These are phyloP conservation scores for Ceratocystis destructans DNA, from an alignment of 2,329 filamentous ascomycete species.

Conservation along the genomic window DNA sequence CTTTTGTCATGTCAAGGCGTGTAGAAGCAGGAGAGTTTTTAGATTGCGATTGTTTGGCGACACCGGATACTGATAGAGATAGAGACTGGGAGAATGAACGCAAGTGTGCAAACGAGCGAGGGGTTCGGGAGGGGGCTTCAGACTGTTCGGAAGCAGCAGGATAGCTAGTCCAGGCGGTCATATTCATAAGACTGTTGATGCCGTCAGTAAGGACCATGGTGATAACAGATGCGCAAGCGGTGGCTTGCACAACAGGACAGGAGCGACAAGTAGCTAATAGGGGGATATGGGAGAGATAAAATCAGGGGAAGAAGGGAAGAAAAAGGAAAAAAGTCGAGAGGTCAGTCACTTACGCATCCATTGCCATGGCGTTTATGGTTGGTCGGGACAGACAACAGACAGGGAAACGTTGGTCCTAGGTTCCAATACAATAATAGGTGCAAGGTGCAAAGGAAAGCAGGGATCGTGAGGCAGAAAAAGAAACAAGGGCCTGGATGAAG, in stretches of 20 bases:
- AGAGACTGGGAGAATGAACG: conserved; percentile 17
- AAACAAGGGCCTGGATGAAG: conserved; percentile 2
- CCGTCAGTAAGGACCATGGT: conserved; percentile 16
- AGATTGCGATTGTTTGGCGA: not conserved
- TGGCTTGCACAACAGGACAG: not conserved
- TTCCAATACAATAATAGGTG: conserved; percentile 4
- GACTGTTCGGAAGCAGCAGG: conserved; percentile 9
- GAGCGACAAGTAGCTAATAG: too few relatives aligned
- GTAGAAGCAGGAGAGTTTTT: conserved; percentile 8
- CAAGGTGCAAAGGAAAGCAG: not conserved
- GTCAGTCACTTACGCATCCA: conserved; percentile 5
- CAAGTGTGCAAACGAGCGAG: conserved; percentile 16
- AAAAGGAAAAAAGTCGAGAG: not conserved
- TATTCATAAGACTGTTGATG: conserved; percentile 37
- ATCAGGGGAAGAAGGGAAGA: not conserved
- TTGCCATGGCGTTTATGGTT: not conserved
- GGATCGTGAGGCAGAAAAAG: conserved; percentile 7
- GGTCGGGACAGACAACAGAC: too few relatives aligned
- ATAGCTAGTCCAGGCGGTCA: conserved; percentile 40
- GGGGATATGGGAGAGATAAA: not conserved
- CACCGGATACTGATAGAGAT: conserved; percentile 5
- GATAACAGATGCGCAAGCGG: not conserved
- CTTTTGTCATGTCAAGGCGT: conserved; percentile 11
- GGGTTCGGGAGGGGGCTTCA: conserved; percentile 13
- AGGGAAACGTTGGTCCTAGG: not conserved